Conservation (phyloP, 805 yeast species). For the Barnettozyma populi region DNA sequence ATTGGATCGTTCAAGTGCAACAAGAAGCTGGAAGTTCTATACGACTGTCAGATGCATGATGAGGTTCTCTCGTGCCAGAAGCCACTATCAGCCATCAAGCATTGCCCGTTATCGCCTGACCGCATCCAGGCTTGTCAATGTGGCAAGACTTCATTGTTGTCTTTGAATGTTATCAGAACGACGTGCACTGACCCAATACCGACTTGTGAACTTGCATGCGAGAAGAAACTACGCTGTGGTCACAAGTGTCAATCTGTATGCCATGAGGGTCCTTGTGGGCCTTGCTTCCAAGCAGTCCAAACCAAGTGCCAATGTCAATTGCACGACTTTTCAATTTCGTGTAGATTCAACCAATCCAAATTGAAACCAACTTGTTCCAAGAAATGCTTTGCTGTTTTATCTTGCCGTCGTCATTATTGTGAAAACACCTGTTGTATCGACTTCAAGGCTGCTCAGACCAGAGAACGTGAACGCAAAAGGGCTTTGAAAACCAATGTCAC, state of each 20-base stretch:
- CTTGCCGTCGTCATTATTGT: slow-evolving; percentile 81
- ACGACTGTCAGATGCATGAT: slow-evolving; percentile 62
- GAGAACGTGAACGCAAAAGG: slow-evolving; percentile 45
- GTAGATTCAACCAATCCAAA: slow-evolving; percentile 49
- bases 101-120: slow-evolving; percentile 63
- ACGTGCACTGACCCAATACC: slow-evolving; percentile 78
- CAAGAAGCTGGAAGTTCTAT: slow-evolving; percentile 37
- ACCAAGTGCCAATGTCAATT: slow-evolving; percentile 60
- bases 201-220: slow-evolving; percentile 63
- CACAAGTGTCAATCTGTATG: slow-evolving; percentile 68
- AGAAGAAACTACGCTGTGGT: slow-evolving; percentile 63
- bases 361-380: slow-evolving; percentile 56
- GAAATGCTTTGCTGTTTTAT: slow-evolving; percentile 68
- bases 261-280: slow-evolving; percentile 72
- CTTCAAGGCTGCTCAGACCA: slow-evolving; percentile 49
- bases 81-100: slow-evolving; percentile 24
- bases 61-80: slow-evolving; percentile 43
- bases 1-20: slow-evolving; percentile 49
- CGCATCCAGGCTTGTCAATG: slow-evolving; percentile 68
- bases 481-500: slow-evolving; percentile 40
- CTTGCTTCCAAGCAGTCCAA: slow-evolving; percentile 51
- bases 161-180: slow-evolving; percentile 36
- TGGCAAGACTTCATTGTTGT: slow-evolving; percentile 53
- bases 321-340: slow-evolving; percentile 54
- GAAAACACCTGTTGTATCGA: slow-evolving; percentile 60